Evolutionary conservation across 1,139 yeast genomes (phyloP).

Genomic region (Geotrichum reessii): DNA sequence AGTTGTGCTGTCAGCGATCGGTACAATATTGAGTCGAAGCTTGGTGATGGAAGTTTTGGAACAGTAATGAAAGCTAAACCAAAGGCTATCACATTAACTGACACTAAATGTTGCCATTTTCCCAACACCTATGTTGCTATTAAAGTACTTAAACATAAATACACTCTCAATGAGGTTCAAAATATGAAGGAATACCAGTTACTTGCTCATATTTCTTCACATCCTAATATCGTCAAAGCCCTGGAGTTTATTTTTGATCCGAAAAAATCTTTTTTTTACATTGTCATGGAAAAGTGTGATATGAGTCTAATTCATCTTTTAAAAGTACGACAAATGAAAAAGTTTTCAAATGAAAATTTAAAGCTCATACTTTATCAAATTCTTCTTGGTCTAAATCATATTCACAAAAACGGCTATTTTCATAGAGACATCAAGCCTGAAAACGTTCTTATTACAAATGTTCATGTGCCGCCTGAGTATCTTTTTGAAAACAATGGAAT

Average conservation of each 20-base stretch:
- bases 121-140: slow-evolving; percentile 54
- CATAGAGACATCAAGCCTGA: slow-evolving; percentile 95
- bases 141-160: slow-evolving; percentile 63
- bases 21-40: slow-evolving; percentile 47
- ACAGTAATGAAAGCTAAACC: slow-evolving; percentile 54
- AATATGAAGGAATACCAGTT: slow-evolving; percentile 71
- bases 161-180: slow-evolving; percentile 52
- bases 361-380: slow-evolving; percentile 63
- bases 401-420: slow-evolving; percentile 66
- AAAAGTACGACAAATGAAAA: slow-evolving; percentile 41
- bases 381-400: slow-evolving; percentile 71
- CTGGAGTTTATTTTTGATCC: slow-evolving; percentile 75
- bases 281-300: slow-evolving; percentile 85
- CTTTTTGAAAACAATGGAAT: slow-evolving; percentile 1
- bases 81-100: not conserved
- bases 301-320: slow-evolving; percentile 63
- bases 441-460: slow-evolving; percentile 60
- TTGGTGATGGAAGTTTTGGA: slow-evolving; percentile 81
- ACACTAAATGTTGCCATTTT: not conserved
- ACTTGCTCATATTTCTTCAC: slow-evolving; percentile 64
- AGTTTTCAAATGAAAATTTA: slow-evolving; percentile 54
- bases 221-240: slow-evolving; percentile 63
- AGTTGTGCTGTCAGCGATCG: slow-evolving; percentile 31
- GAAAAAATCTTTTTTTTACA: slow-evolving; percentile 53
- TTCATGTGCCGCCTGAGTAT: slow-evolving; percentile 9